These are phyloP conservation scores for Rubia balearica DNA, from an alignment of 305 asterid genomes.

Conservation along the genomic window DNA sequence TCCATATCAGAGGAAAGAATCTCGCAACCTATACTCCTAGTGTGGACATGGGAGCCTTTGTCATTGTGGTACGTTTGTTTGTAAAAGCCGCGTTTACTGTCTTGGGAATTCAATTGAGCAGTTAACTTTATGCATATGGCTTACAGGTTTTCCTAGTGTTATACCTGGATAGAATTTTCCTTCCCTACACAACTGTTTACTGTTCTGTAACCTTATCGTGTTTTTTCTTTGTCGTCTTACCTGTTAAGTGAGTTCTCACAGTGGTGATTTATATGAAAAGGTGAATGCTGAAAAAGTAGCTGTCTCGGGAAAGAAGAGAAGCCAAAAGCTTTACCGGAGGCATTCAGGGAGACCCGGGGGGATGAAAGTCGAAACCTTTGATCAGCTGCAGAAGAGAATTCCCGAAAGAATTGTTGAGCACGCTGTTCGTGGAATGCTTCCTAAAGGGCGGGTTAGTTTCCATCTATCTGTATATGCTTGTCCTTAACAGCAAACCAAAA, in stretches of 20 bases:
- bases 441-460: slow-evolving; percentile 75
- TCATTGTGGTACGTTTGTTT: slow-evolving; percentile 59
- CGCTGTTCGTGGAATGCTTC: slow-evolving; percentile 98
- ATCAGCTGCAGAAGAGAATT: slow-evolving; percentile 85
- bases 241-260: neutral
- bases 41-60: slow-evolving; percentile 97
- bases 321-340: slow-evolving; percentile 78
- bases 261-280: slow-evolving; percentile 22
- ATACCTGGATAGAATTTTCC: neutral
- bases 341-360: slow-evolving; percentile 98
- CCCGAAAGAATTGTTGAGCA: slow-evolving; percentile 94
- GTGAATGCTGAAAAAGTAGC: slow-evolving; percentile 93
- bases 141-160: neutral
- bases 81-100: neutral
- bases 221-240: neutral
- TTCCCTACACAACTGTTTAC: neutral
- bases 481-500: neutral
- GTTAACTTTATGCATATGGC: neutral
- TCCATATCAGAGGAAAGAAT: slow-evolving; percentile 81
- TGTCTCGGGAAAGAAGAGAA: slow-evolving; percentile 84
- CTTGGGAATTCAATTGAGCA: neutral
- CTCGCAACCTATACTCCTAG: slow-evolving; percentile 89
- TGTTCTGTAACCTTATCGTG: neutral
- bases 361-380: slow-evolving; percentile 86
- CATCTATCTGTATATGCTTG: neutral